A percentile compares a stretch with the other conserved stretches of the same genome.
Conservation (phyloP, 2,329 filamentous ascomycete species). For the Penicillium frequentans region DNA sequence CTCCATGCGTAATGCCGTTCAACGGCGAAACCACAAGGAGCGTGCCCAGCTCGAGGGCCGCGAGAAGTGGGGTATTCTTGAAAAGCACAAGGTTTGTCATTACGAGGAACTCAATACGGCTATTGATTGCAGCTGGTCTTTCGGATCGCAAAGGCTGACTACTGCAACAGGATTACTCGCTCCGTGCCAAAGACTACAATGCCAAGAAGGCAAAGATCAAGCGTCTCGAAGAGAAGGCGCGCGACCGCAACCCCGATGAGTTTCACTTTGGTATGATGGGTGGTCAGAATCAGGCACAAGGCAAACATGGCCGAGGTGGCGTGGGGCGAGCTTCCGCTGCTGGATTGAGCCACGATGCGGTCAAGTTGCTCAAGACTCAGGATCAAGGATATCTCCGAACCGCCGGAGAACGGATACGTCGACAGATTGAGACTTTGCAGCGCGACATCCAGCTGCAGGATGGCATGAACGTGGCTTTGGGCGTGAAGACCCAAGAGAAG, state of each 20-base stretch:
- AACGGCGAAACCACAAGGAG: slow-evolving; percentile 84
- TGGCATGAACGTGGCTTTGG: slow-evolving; percentile 35
- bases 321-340: slow-evolving; percentile 41
- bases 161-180: slow-evolving; percentile 58
- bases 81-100: slow-evolving; percentile 78
- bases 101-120: not conserved
- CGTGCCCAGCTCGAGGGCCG: slow-evolving; percentile 83
- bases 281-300: slow-evolving; percentile 42
- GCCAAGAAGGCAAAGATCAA: slow-evolving; percentile 61
- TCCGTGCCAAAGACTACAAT: slow-evolving; percentile 65
- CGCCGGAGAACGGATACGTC: slow-evolving; percentile 55
- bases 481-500: slow-evolving; percentile 20
- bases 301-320: slow-evolving; percentile 42
- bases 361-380: slow-evolving; percentile 65
- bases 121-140: not conserved
- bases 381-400: slow-evolving; percentile 63
- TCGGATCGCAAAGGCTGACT: slow-evolving; percentile 3
- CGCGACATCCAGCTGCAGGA: slow-evolving; percentile 45
- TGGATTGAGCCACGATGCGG: slow-evolving; percentile 56
- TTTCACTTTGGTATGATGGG: slow-evolving; percentile 67
- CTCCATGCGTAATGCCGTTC: slow-evolving; percentile 63
- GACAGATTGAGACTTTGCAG: slow-evolving; percentile 54
- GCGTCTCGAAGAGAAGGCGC: slow-evolving; percentile 59
- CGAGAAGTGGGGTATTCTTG: slow-evolving; percentile 82
- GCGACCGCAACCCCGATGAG: slow-evolving; percentile 64